Evolutionary conservation across 768 basidiomycete species (phyloP).

Genomic region (Leccinellum albellum): DNA sequence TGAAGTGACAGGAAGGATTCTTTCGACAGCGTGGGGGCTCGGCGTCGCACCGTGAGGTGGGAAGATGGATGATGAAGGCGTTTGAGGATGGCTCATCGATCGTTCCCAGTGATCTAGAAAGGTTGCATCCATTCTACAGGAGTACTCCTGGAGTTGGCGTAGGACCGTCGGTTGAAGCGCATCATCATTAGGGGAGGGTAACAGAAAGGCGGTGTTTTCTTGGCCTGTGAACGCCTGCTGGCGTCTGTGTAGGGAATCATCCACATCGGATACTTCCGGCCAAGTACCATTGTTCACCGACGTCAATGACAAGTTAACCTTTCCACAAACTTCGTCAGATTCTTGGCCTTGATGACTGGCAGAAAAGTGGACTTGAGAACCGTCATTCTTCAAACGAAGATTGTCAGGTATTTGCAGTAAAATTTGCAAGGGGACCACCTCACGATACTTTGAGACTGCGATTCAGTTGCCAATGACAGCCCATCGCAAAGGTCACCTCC

Average conservation of each 20-base stretch:
- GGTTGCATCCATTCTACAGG: constrained; percentile 2
- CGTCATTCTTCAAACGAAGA: constrained; percentile 17
- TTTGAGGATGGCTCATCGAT: neutral
- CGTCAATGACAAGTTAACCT: constrained; percentile 16
- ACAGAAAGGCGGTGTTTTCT: constrained; percentile 11
- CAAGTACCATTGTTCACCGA: neutral
- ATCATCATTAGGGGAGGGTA: constrained; percentile 1
- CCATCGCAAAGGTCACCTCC: constrained; percentile 47
- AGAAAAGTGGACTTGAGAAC: neutral
- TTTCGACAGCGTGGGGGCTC: neutral
- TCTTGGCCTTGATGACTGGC: neutral
- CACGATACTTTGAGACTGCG: constrained; percentile 32
- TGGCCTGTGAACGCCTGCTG: neutral
- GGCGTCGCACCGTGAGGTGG: neutral
- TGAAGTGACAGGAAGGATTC: neutral
- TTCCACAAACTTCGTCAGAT: constrained; percentile 14
- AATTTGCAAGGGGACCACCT: constrained; percentile 19
- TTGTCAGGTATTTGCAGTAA: constrained; percentile 7
- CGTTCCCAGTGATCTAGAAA: neutral
- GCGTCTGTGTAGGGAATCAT: neutral
- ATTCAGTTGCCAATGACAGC: constrained; percentile 36
- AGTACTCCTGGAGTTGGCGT: constrained; percentile 17
- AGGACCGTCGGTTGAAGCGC: constrained; percentile 5
- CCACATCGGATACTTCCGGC: neutral
- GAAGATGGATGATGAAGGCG: neutral